These are phyloP conservation scores for Chenopodium berlandieri DNA, from an alignment of 148 eudicot genomes.

Conservation along the genomic window DNA sequence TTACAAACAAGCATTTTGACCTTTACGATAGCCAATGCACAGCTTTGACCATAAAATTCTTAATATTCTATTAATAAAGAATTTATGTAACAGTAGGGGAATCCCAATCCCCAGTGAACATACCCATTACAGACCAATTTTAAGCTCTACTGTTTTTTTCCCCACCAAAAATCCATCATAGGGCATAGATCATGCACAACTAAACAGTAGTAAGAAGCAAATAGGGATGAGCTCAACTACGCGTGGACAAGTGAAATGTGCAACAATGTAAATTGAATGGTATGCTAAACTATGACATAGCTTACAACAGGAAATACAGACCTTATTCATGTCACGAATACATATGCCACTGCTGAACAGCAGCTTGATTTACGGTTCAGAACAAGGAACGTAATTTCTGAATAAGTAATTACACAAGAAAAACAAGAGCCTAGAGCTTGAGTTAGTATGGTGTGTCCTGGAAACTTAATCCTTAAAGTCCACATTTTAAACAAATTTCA, in stretches of 20 bases:
- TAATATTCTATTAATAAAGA: too few species aligned
- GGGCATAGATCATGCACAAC: background rate
- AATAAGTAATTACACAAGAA: background rate
- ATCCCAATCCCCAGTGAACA: background rate
- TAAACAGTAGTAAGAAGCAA: background rate
- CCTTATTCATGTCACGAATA: background rate
- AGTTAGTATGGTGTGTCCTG: background rate
- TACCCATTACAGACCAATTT: background rate
- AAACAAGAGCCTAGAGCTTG: background rate
- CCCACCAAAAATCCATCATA: background rate
- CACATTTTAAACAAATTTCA: background rate
- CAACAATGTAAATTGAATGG: background rate
- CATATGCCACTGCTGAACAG: background rate
- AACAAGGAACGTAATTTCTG: background rate
- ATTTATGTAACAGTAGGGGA: background rate
- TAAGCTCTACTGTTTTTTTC: background rate
- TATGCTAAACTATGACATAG: background rate
- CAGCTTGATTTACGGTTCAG: background rate
- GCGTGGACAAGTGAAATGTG: background rate
- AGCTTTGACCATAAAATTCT: too few species aligned
- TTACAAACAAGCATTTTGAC: too few species aligned
- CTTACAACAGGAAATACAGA: background rate
- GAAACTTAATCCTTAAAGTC: background rate
- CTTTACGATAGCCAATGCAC: too few species aligned
- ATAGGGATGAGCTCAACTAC: background rate